Evolutionary conservation across 139 green algal genomes (phyloP), one percentile per base, ranked within the genome.

Genomic region (Tetraselmis chui): DNA sequence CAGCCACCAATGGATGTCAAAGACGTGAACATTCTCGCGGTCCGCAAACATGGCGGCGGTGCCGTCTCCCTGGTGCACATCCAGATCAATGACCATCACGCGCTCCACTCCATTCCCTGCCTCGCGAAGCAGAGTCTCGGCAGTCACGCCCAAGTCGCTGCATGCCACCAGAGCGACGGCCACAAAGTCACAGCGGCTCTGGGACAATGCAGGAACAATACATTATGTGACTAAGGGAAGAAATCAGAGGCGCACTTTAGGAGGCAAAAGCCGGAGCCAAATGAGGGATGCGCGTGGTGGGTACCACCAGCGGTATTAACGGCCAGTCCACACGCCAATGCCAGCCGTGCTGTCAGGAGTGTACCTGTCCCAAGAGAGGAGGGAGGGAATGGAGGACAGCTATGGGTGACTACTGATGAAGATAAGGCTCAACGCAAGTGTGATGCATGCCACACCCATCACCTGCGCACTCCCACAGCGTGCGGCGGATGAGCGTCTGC

Each of bases 31-130:
- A 27, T 82, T 28, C 22, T 31, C 29, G 1, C 86, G 59, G 31
- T 45, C 81, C 25, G 83, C 27, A 30, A 94, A 86, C 31, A 92
- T 89, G 28, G 82, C 30, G 1, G 92, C 92, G 26, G 91, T 95
- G 30, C 92, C 92, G 80, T 95, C 92, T 1, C 92, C 90, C 91
- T 96, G 93, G 83, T 98, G 94, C 22, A 98, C 94, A 83, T 98
- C 94, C 59, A 97, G 83, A 83, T 98, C 94, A n/a, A 98, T 29
- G 0, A 97, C 90, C 0, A 96, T 80, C 31, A 98, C 88, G 1
- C 93, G 81, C 28, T 83, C 1, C 27, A 29, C 26, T 5, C 25
- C n/a, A n/a, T n/a, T n/a, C 25, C 25, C n/a, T 28, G 5, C 28
- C 76, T 80, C 28, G 18, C 25, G 28, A 29, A 80, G 76, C 76